Base-by-base conservation (phyloP, 1,284 basidiomycete species). In the Macrocystidia cucumis region DNA sequence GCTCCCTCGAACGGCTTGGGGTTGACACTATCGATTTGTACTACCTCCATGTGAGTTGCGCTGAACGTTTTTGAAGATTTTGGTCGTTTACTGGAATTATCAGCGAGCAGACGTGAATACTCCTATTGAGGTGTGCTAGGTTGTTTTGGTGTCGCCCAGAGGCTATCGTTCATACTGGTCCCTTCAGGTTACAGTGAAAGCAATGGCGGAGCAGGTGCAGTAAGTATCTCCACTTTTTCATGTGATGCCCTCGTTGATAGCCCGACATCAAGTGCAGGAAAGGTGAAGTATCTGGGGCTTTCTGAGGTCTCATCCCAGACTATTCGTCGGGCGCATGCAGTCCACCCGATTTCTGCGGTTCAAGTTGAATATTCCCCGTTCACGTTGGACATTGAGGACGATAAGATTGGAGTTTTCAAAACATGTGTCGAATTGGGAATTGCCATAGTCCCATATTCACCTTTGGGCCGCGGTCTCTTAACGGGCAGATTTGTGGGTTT, bases 291-390 rank as follows among this genome's bases (percentile, higher is more conserved):
- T 48, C 55, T 83, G 12, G 78, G 79, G 0, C 57, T 82, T 12
- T 80, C 74, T 32, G 81, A 85, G 48, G 65, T 67, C 38, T 72
- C 69, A 1, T 67, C 69, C 1, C 58, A 56, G 1, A 78, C 76
- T 0, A 63, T 86, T 9, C 67, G 78, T 4, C 72, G 78, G 28
- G 82, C 82, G 3, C 66, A 75, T 42, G 68, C 69, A 9, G 63
- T 78, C 4, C 71, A 75, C 43, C 73, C 73, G 1, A 74, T 84
- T 42, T 52, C 73, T 2, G 76, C 74, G 3, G 56, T 82, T 16
- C 76, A 84, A 53, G 57, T 79, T 20, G 80, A 83, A 51, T 75
- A 72, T 44, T 77, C 72, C 2, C 76, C 79, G 0, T 81, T 78
- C 57, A 64, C 65, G 11, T 59, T 64, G 4, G 58, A 74, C 40